A percentile compares a stretch with the other conserved stretches of the same genome.
Evolutionary conservation across 768 basidiomycete species (phyloP).

Genomic region (Trametes cubensis): DNA sequence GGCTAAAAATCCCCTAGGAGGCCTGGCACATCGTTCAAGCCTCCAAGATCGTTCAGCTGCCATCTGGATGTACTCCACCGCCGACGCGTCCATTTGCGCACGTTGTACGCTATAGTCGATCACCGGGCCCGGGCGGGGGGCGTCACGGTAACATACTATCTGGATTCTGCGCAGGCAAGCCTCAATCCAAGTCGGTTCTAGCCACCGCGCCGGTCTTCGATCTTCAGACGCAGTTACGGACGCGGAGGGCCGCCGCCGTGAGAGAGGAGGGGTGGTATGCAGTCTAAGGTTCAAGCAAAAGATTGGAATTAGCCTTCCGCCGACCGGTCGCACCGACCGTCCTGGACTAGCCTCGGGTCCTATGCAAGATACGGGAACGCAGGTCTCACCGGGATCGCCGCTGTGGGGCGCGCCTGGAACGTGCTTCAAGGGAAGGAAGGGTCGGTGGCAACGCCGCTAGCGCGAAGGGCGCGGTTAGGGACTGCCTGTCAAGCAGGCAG

Average conservation of each 20-base stretch:
- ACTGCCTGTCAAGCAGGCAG: slow-evolving; percentile 2
- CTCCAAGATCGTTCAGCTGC: slow-evolving; percentile 12
- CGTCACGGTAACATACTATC: not conserved
- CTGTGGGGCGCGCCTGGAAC: too few relatives aligned
- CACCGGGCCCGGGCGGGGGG: not conserved
- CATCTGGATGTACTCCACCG: slow-evolving; percentile 5
- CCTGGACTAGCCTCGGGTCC: not conserved
- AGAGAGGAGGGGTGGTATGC: too few relatives aligned
- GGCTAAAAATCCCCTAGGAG: not conserved
- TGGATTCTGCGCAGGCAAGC: too few relatives aligned
- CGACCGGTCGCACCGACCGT: not conserved
- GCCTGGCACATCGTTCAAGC: slow-evolving; percentile 1
- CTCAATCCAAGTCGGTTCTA: too few relatives aligned
- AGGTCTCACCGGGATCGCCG: slow-evolving; percentile 1
- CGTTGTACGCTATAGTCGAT: slow-evolving; percentile 12
- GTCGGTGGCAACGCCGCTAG: slow-evolving; percentile 7
- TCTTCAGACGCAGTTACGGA: too few relatives aligned
- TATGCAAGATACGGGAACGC: not conserved
- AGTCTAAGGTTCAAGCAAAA: too few relatives aligned
- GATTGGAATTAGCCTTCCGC: not conserved
- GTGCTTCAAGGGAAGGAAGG: not conserved
- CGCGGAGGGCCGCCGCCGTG: too few relatives aligned
- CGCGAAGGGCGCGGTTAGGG: not conserved
- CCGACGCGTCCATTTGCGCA: slow-evolving; percentile 5
- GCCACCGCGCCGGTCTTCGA: too few relatives aligned